Evolutionary conservation across 1,284 basidiomycete species (phyloP).

Genomic region (Tilletia setariae): DNA sequence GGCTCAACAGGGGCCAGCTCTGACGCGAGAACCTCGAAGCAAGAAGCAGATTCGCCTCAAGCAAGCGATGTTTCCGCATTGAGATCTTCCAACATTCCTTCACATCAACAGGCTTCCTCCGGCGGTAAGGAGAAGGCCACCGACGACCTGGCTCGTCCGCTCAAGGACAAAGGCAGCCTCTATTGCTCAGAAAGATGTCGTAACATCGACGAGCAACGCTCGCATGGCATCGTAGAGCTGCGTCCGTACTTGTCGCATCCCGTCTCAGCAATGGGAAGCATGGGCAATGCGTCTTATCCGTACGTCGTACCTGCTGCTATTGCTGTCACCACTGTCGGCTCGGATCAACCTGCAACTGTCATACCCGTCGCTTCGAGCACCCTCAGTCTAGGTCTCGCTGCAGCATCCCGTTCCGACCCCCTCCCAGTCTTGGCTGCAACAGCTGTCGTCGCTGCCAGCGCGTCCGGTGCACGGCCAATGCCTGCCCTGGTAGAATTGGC

Average conservation of each 20-base stretch:
- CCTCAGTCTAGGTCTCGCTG: background rate
- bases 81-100: background rate
- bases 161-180: conserved; percentile 34
- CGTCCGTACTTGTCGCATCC: conserved; percentile 37
- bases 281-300: conserved; percentile 14
- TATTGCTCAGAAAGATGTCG: conserved; percentile 49
- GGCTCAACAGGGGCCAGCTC: too few species aligned
- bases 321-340: conserved; percentile 8
- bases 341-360: conserved; percentile 4
- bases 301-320: conserved; percentile 3
- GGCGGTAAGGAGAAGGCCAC: background rate
- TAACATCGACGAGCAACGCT: conserved; percentile 39
- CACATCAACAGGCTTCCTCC: background rate
- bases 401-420: background rate
- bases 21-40: too few species aligned
- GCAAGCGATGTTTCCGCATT: background rate
- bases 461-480: background rate
- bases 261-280: conserved; percentile 20
- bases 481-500: conserved; percentile 1
- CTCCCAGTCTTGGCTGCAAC: conserved; percentile 8
- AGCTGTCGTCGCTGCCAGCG: background rate
- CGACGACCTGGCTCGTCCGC: conserved; percentile 12
- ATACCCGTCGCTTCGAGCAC: conserved; percentile 12
- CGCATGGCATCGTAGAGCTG: conserved; percentile 36
- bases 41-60: too few species aligned